Conservation (phyloP, 805 yeast species). For the Yamadazyma phyllophila region DNA sequence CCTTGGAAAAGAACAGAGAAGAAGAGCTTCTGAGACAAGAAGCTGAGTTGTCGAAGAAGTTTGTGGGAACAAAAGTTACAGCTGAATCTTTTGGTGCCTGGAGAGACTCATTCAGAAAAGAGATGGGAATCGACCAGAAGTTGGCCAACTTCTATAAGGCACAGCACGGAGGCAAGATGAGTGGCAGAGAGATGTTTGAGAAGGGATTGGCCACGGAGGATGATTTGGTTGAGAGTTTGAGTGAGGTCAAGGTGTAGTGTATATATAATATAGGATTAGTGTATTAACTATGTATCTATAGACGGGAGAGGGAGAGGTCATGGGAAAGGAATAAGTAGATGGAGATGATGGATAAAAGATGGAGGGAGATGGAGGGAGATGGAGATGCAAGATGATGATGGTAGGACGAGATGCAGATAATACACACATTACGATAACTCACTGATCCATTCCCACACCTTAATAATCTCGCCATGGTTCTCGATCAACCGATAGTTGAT, state of each 20-base stretch:
- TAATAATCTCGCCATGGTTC: conserved; percentile 81
- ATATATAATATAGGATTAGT: neutral
- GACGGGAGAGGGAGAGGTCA: no score
- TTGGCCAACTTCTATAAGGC: conserved; percentile 48
- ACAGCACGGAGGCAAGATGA: conserved; percentile 74
- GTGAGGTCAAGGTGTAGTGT: conserved; percentile 8
- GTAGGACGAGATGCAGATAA: no score
- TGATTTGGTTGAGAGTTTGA: conserved; percentile 15
- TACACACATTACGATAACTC: neutral
- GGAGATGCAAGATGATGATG: no score
- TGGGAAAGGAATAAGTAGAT: no score
- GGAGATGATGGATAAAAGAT: no score
- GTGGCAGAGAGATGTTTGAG: conserved; percentile 90
- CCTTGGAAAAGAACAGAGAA: conserved; percentile 43
- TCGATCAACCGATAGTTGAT: conserved; percentile 64
- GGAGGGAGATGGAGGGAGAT: no score
- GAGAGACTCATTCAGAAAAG: conserved; percentile 70
- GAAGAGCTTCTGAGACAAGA: conserved; percentile 62
- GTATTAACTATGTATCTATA: neutral
- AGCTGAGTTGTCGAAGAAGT: conserved; percentile 82
- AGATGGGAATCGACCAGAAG: conserved; percentile 65
- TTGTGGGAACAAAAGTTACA: conserved; percentile 88
- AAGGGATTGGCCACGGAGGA: conserved; percentile 77
- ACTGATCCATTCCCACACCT: conserved; percentile 84
- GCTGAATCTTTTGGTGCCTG: conserved; percentile 68